phyloP scores from a whole-genome alignment of 2,329 filamentous ascomycete species.

The Dichotomopilus funicola region DNA sequence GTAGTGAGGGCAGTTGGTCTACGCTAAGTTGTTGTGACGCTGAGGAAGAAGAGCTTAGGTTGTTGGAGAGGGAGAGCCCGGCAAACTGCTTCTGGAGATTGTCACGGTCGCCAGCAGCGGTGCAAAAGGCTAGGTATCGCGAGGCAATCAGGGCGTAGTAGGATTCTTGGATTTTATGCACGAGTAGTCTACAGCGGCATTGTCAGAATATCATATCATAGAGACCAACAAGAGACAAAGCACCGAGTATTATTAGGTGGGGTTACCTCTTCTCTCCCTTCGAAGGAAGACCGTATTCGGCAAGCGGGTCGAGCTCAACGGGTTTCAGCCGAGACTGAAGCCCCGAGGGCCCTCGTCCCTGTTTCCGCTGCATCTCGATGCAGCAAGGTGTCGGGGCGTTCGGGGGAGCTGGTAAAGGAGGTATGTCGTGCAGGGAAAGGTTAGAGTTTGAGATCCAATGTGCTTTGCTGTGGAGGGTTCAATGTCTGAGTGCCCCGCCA shows the following conservation, averaged over 20 bases:
- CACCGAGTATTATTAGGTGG: too few species aligned
- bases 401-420: too few species aligned
- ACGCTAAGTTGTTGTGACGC: slow-evolving; percentile 27
- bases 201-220: too few species aligned
- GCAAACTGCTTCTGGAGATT: slow-evolving; percentile 71
- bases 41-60: slow-evolving; percentile 1
- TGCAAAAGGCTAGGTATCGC: slow-evolving; percentile 85
- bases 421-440: not conserved
- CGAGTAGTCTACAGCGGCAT: slow-evolving; percentile 50
- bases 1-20: not conserved
- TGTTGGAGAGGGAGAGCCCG: slow-evolving; percentile 41
- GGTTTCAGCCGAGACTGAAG: slow-evolving; percentile 57
- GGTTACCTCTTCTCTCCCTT: slow-evolving; percentile 78
- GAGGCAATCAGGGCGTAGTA: slow-evolving; percentile 86
- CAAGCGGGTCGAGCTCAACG: slow-evolving; percentile 67
- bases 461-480: not conserved
- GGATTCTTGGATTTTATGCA: slow-evolving; percentile 70
- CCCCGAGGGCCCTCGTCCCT: slow-evolving; percentile 46
- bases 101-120: slow-evolving; percentile 61
- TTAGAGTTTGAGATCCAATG: too few species aligned
- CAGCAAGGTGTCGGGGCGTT: too few species aligned
- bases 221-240: too few species aligned
- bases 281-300: slow-evolving; percentile 76
- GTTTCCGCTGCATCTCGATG: slow-evolving; percentile 20
- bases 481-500: not conserved